Evolutionary conservation across 352 stramenopile genomes (phyloP), one percentile per base, ranked within the genome.

Genomic region (Globisporangium viniferum): DNA sequence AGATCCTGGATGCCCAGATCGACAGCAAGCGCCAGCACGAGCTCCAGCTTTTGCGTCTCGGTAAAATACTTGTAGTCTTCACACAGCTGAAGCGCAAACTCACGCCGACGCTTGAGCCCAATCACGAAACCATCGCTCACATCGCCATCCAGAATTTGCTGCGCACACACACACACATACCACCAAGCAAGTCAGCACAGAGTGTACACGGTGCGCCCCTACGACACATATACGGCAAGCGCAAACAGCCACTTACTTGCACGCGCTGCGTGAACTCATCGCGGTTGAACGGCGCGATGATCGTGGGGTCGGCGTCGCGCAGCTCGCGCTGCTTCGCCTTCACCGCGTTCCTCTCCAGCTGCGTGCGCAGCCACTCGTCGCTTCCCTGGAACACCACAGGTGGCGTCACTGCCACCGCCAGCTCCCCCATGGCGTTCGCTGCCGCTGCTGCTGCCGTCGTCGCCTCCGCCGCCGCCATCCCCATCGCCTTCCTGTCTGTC

Each of bases 41-140:
- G 79, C 44, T 90, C 81, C 36, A 94, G 72, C 66, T 91, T 92
- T 66, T 95, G 88, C 8, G 72, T 67, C 41, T 92, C 83, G 8
- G 82, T 93, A 62, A 93, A 94, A 56, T 82, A 80, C 67, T 77
- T 81, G 74, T 94, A 95, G 59, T 92, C 80, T 22, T 84, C 73
- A 48, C 86, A 93, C 48, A 93, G 72, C 71, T 87, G 80, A 62
- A 85, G 69, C 44, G 86, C 88, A 54, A 95, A 92, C 66, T 94
- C 88, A 66, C 84, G 79, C 3, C 84, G 83, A 20, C 79, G 80
- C 74, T 95, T 95, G 59, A 94, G 76, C 3, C 83, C 82, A 56
- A 93, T 91, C 33, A 95, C 88, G 56, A 95, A 95, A 48, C 88
- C 88, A n/a, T 88, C 84, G 64, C 81, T 87, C 51, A 83, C 79